Percentiles rank a stretch among this genome's conserved stretches.
Evolutionary conservation across 345 rosid species (phyloP).

Genomic region (Eucalyptus cloeziana): DNA sequence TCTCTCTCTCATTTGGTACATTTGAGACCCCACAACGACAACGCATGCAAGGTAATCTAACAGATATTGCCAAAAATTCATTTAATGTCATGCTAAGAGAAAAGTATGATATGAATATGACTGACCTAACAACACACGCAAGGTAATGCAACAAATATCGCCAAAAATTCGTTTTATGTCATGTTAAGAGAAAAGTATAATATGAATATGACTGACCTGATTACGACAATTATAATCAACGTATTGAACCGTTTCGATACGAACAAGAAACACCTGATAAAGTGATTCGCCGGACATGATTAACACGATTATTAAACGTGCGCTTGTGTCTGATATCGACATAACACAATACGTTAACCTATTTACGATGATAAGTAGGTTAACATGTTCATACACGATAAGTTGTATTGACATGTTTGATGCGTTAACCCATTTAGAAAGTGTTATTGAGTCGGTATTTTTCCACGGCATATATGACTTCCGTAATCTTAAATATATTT

Average conservation of each 20-base stretch:
- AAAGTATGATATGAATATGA: not conserved
- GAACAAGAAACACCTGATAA: not conserved
- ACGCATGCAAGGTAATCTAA: not conserved
- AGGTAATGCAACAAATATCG: not conserved
- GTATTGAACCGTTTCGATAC: not conserved
- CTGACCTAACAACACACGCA: not conserved
- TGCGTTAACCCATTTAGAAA: not conserved
- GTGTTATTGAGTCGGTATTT: not conserved
- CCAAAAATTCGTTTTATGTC: not conserved
- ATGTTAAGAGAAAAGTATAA: not conserved
- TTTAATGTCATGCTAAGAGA: not conserved
- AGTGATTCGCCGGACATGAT: not conserved
- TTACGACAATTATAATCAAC: not conserved
- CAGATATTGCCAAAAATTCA: not conserved
- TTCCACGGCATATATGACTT: not conserved
- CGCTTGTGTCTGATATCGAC: fast-evolving
- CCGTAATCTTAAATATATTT: not conserved
- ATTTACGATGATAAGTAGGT: not conserved
- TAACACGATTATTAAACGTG: not conserved
- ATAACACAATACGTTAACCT: not conserved
- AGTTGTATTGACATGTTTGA: not conserved
- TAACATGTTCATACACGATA: not conserved
- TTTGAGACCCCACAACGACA: not conserved
- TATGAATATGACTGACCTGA: not conserved
- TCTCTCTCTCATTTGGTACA: not conserved